Percentiles rank a stretch among this genome's conserved stretches.
These are phyloP conservation scores for Fraxinus platypoda DNA, from an alignment of 305 asterid genomes.

Conservation along the genomic window DNA sequence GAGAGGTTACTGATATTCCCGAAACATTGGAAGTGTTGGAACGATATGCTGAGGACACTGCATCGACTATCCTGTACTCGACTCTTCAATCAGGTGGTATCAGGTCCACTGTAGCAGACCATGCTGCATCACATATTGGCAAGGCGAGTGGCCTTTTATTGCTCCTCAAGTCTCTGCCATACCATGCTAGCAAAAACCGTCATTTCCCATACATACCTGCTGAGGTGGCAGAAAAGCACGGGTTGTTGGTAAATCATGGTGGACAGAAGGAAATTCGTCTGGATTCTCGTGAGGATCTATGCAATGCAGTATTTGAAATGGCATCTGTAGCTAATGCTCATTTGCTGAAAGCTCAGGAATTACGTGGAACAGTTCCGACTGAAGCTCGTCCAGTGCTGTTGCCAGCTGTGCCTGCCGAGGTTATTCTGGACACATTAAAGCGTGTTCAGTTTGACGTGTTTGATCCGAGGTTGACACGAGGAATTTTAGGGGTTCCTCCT, in stretches of 20 bases:
- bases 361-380: slow-evolving; percentile 63
- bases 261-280: slow-evolving; percentile 50
- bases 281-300: slow-evolving; percentile 65
- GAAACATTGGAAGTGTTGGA: slow-evolving; percentile 68
- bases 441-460: slow-evolving; percentile 76
- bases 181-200: slow-evolving; percentile 64
- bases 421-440: slow-evolving; percentile 57
- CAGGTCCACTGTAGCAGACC: slow-evolving; percentile 73
- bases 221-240: slow-evolving; percentile 71
- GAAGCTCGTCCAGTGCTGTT: slow-evolving; percentile 72
- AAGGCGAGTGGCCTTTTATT: slow-evolving; percentile 90
- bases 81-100: slow-evolving; percentile 84
- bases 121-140: slow-evolving; percentile 94
- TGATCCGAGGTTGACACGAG: slow-evolving; percentile 66
- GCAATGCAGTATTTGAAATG: slow-evolving; percentile 75
- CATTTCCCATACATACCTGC: slow-evolving; percentile 64
- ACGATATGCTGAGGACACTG: slow-evolving; percentile 78
- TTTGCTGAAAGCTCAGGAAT: slow-evolving; percentile 68
- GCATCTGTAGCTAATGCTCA: slow-evolving; percentile 87
- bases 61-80: slow-evolving; percentile 78
- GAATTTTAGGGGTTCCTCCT: slow-evolving; percentile 68
- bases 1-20: slow-evolving; percentile 58
- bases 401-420: slow-evolving; percentile 80
- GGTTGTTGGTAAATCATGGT: slow-evolving; percentile 47
- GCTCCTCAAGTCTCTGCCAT: slow-evolving; percentile 77